Base-by-base conservation (phyloP, 306 rosid genomes). In the Vigna radiata region DNA sequence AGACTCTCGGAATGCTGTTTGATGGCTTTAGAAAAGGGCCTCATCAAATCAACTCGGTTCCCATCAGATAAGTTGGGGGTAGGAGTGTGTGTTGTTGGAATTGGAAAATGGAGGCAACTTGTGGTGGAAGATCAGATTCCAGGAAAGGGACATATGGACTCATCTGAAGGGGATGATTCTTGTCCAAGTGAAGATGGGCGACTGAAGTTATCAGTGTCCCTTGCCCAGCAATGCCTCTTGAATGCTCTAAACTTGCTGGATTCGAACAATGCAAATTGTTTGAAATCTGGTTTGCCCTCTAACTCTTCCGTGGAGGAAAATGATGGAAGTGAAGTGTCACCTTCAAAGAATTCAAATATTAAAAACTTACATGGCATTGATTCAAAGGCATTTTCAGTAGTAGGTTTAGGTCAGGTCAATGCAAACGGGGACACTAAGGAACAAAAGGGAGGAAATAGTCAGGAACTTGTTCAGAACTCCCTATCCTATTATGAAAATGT, bases 21-120 rank as follows among this genome's bases (percentile, higher is more conserved):
- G 82, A 88, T 96, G 99, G 99, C 98, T 79, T 79, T 87, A 50
- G 91, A 90, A 79, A 91, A 86, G 81, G 99, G 97, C 60, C 83
- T 91, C 13, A 72, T 89, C 60, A 88, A 84, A 75, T 66, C 86
- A 65, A 69, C 68, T 79, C 65, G 27, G 48, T 66, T 78, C 55
- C 83, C 86, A 46, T 84, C 90, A 12, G 90, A 85, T 48, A 87
- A 68, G 68, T 83, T 90, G 75, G 97, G 90, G 72, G 70, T 93
- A 75, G 85, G 87, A 74, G 89, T 88, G 79, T 70, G 82, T 82
- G 96, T 96, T 55, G 84, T 91, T 82, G 99, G 99, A 60, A 66
- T 70, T 75, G 99, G 93, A 73, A 96, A 90, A 85, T 96, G 99
- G 99, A 92, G 99, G 88, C 94, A 91, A 53, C 98, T 96, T 79